Evolutionary conservation across 352 stramenopile genomes (phyloP).

Genomic region (Phytophthora pluvialis): DNA sequence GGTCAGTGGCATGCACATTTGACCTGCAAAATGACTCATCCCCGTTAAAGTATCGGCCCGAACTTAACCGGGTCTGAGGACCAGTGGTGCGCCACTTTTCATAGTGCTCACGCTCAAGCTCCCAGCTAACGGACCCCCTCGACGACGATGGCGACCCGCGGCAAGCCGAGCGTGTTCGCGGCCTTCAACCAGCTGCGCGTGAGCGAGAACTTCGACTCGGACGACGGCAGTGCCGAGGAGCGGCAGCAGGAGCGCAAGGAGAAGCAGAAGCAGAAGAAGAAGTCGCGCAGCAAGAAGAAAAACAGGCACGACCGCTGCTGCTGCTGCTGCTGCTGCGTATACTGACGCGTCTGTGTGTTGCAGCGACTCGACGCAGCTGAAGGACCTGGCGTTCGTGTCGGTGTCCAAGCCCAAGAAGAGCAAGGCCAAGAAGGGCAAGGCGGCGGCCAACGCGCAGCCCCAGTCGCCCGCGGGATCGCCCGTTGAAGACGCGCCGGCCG

Average conservation of each 20-base stretch:
- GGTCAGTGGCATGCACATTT: not conserved
- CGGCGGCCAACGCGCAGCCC: constrained; percentile 20
- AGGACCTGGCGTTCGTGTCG: constrained; percentile 76
- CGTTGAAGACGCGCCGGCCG: constrained; percentile 18
- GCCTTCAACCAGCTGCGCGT: constrained; percentile 59
- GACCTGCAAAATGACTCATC: not conserved
- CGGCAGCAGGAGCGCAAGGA: constrained; percentile 54
- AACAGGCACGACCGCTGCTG: constrained; percentile 44
- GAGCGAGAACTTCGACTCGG: constrained; percentile 51
- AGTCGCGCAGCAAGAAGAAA: constrained; percentile 80
- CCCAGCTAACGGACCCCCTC: constrained; percentile 3
- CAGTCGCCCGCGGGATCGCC: constrained; percentile 20
- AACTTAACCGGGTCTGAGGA: constrained; percentile 9
- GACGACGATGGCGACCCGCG: constrained; percentile 42
- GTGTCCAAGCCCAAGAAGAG: constrained; percentile 69
- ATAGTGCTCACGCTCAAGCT: constrained; percentile 11
- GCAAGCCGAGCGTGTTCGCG: constrained; percentile 79
- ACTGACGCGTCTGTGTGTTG: constrained; percentile 7
- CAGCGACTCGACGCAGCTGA: constrained; percentile 70
- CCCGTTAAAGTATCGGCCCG: not conserved
- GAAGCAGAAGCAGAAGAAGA: constrained; percentile 80
- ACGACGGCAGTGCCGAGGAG: constrained; percentile 61
- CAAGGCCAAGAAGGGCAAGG: constrained; percentile 51
- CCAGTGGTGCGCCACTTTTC: constrained; percentile 32
- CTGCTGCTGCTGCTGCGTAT: not conserved